Conservation (phyloP, 306 rosid species). For the Calophaca sinica region DNA sequence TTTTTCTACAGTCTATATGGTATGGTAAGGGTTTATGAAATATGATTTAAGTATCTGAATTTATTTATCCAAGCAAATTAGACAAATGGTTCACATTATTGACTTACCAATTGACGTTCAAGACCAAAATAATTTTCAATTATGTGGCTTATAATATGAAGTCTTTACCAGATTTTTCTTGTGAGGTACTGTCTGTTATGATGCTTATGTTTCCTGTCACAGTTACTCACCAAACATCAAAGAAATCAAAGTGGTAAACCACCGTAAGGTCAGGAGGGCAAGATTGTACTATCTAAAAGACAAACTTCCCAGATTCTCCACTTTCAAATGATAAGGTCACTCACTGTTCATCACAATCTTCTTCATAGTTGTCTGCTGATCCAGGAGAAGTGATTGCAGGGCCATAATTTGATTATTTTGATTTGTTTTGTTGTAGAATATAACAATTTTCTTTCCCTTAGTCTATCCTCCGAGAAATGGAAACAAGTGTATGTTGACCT, state of each 20-base stretch:
- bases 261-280: constrained; percentile 94
- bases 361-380: constrained; percentile 47
- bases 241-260: constrained; percentile 78
- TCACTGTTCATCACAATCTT: constrained; percentile 29
- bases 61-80: constrained; percentile 16
- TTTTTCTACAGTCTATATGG: constrained; percentile 9
- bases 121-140: background rate
- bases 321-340: constrained; percentile 71
- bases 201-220: constrained; percentile 45
- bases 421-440: constrained; percentile 49
- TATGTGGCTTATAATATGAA: constrained; percentile 13
- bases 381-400: constrained; percentile 36
- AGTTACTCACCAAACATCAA: constrained; percentile 97
- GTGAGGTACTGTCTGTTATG: constrained; percentile 13
- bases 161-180: constrained; percentile 23
- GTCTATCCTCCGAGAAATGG: constrained; percentile 18
- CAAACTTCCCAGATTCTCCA: constrained; percentile 96
- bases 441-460: constrained; percentile 34
- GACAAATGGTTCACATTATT: constrained; percentile 8
- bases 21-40: background rate
- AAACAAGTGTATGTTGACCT: constrained; percentile 32
- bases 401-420: constrained; percentile 39
- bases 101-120: background rate
- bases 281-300: constrained; percentile 86
- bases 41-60: background rate